Conservation (phyloP, 768 basidiomycete species). For the Dentipellis fragilis region DNA sequence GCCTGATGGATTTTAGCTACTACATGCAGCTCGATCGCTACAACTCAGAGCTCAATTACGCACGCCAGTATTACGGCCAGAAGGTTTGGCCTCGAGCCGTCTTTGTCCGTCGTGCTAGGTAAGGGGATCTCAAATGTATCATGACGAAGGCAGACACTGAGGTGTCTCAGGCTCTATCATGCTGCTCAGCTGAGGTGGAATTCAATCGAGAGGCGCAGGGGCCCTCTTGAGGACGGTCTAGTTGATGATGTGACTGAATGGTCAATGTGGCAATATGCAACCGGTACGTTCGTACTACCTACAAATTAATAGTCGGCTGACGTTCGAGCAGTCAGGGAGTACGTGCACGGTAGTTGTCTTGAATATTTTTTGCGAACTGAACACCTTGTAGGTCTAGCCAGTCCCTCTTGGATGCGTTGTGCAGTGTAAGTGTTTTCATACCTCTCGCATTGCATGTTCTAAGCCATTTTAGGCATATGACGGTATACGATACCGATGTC, state of each 20-base stretch:
- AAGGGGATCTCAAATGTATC: slow-evolving; percentile 7
- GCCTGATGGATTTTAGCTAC: slow-evolving; percentile 28
- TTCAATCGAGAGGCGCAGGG: slow-evolving; percentile 55
- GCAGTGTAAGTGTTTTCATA: slow-evolving; percentile 28
- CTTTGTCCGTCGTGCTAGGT: slow-evolving; percentile 59
- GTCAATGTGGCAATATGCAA: slow-evolving; percentile 70
- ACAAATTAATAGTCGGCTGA: neutral
- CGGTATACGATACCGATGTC: slow-evolving; percentile 52
- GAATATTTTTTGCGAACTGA: neutral
- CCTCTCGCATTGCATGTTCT: neutral
- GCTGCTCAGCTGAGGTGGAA: slow-evolving; percentile 64
- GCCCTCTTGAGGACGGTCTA: slow-evolving; percentile 46
- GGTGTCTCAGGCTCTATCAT: slow-evolving; percentile 42
- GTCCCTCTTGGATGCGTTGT: slow-evolving; percentile 27
- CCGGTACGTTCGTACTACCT: slow-evolving; percentile 19
- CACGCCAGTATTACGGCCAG: slow-evolving; percentile 58
- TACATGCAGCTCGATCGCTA: slow-evolving; percentile 48
- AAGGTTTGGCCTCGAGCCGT: slow-evolving; percentile 71
- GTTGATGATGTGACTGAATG: slow-evolving; percentile 68
- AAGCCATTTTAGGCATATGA: slow-evolving; percentile 38
- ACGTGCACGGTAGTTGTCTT: slow-evolving; percentile 6
- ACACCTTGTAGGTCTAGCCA: slow-evolving; percentile 26
- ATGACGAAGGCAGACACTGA: neutral
- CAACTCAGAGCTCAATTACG: slow-evolving; percentile 51
- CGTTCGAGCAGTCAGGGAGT: slow-evolving; percentile 20